Evolutionary conservation across 2,329 filamentous ascomycete genomes (phyloP), one percentile per base, ranked within the genome.

Genomic region (Bipolaris cookei): DNA sequence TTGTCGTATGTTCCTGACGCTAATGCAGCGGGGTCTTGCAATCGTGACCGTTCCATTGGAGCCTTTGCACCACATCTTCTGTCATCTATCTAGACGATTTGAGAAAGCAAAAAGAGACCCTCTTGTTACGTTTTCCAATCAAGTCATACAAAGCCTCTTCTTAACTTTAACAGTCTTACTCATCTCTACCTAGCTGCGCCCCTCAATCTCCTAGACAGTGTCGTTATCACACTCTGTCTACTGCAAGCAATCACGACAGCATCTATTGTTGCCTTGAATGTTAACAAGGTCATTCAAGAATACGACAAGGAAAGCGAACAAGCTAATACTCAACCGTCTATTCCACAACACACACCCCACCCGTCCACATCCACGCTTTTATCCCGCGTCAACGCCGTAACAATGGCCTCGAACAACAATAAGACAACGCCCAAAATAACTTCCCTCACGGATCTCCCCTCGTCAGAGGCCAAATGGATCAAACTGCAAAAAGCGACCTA

Each of bases 401-500:
- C 45, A 44, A 67, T 61, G 55, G 43, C 50, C 39, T 55, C 38
- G 18, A 39, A 41, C 38, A 41, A 10, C 18, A 41, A 23, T 11
- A 28, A 28, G 25, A 8, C 57, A 45, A 62, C 52, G 20, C 62
- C 66, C 13, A 63, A 63, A 44, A 55, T 69, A 18, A 67, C 64
- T n/a, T 54, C 65, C 4, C 56, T 67, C 35, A 58, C 54, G 5
- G 62, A 65, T 49, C 68, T 71, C 48, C 53, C 68, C 47, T 65
- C 64, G 25, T 47, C 59, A 3, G 61, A 66, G 13, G 68, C 68
- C 20, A 69, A 68, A 68, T 71, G 68, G 68, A 39, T 71, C 25
- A 66, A 68, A 18, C 55, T 71, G 18, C 67, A 82, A 63, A 76
- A 74, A 61, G 72, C 69, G 3, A 75, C 71, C 43, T 92, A 91